Evolutionary conservation across 2,329 filamentous ascomycete genomes (phyloP).

Genomic region (Arthrobotrys pseudoclavata): DNA sequence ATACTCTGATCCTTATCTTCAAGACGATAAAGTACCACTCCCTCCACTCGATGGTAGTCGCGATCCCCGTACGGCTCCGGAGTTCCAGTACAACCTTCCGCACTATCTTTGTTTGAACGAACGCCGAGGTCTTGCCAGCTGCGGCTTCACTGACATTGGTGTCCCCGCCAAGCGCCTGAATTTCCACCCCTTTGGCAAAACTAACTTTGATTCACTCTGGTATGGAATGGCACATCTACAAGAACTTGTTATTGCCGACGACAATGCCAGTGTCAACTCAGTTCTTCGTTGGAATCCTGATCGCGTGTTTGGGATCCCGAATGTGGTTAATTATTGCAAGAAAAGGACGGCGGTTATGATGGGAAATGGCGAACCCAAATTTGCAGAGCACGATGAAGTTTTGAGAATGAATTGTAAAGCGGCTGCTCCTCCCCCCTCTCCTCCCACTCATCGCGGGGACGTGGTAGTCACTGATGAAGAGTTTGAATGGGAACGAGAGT

Average conservation of each 20-base stretch:
- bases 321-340: constrained; percentile 22
- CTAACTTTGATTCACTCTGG: constrained; percentile 54
- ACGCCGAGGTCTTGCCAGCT: constrained; percentile 25
- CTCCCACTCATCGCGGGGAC: neutral
- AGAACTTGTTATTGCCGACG: constrained; percentile 46
- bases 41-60: constrained; percentile 42
- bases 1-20: constrained; percentile 46
- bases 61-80: constrained; percentile 42
- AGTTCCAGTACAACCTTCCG: constrained; percentile 48
- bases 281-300: constrained; percentile 1
- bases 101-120: constrained; percentile 55
- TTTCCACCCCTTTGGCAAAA: constrained; percentile 42
- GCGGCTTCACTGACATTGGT: constrained; percentile 48
- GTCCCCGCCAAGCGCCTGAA: constrained; percentile 39
- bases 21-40: constrained; percentile 31
- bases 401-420: constrained; percentile 42
- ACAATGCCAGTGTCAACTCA: constrained; percentile 24
- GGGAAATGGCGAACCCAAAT: constrained; percentile 44
- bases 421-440: neutral
- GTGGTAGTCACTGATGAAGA: neutral
- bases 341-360: constrained; percentile 39
- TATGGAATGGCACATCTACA: constrained; percentile 54
- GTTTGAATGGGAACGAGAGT: constrained; percentile 8
- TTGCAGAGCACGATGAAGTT: constrained; percentile 40
- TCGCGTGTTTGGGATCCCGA: neutral